Evolutionary conservation across 2,329 filamentous ascomycete species (phyloP).

Genomic region (Colletotrichum plurivorum): DNA sequence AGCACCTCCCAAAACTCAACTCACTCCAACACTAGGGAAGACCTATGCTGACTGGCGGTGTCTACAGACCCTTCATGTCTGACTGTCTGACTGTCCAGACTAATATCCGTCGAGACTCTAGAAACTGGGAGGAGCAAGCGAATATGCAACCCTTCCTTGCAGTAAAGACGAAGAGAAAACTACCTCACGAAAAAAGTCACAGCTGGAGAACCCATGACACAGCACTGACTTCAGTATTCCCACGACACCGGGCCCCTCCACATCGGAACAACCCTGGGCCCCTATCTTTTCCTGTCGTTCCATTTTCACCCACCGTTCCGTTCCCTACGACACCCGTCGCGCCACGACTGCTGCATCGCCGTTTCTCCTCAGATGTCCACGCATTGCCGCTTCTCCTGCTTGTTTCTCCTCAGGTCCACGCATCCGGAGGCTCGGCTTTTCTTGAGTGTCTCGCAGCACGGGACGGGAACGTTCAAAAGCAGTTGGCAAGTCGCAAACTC

Average conservation of each 20-base stretch:
- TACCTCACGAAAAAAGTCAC: too few species aligned
- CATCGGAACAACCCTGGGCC: background rate
- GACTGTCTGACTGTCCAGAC: too few species aligned
- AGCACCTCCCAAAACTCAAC: background rate
- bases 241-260: background rate
- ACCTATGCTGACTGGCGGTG: too few species aligned
- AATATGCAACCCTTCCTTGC: too few species aligned
- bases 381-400: conserved; percentile 2
- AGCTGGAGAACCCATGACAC: background rate
- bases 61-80: too few species aligned
- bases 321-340: background rate
- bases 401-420: background rate
- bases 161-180: too few species aligned
- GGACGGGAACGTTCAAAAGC: too few species aligned
- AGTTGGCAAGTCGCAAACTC: too few species aligned
- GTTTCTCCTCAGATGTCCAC: background rate
- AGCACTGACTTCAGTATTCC: background rate
- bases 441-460: background rate
- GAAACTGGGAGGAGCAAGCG: too few species aligned
- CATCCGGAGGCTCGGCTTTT: background rate
- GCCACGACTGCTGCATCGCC: conserved; percentile 14
- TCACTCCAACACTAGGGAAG: too few species aligned
- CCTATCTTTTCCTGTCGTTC: conserved; percentile 20
- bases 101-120: too few species aligned
- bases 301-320: conserved; percentile 1